These are phyloP conservation scores for Trichoderma breve DNA, from an alignment of 2,329 filamentous ascomycete genomes.

Conservation along the genomic window DNA sequence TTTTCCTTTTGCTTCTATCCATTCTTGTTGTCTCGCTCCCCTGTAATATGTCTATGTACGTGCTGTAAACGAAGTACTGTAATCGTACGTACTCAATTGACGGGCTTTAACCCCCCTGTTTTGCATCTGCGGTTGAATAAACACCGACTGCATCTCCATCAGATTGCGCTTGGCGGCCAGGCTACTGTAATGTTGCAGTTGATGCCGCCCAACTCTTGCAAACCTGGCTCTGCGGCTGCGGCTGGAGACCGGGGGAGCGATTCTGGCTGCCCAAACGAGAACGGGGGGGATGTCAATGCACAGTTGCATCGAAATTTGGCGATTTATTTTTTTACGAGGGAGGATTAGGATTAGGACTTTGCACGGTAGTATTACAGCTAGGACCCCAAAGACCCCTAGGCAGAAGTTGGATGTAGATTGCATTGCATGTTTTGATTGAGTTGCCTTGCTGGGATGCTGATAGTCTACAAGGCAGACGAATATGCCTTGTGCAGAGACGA, in stretches of 20 bases:
- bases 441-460: neutral
- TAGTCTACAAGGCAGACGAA: neutral
- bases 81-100: neutral
- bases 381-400: neutral
- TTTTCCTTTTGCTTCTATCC: neutral
- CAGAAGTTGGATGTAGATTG: neutral
- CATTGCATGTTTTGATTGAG: neutral
- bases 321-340: neutral
- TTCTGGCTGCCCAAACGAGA: neutral
- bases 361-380: neutral
- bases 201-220: neutral
- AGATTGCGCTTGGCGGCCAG: neutral
- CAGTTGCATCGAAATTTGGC: neutral
- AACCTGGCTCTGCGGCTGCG: neutral
- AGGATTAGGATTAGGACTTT: neutral
- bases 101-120: neutral
- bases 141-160: neutral
- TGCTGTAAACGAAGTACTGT: neutral
- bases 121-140: neutral
- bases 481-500: neutral
- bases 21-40: neutral
- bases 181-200: neutral
- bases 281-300: neutral
- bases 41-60: neutral
- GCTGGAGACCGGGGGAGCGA: neutral